These are phyloP conservation scores for Barnettozyma hawaiiensis DNA, from an alignment of 1,139 yeast species.

Conservation along the genomic window DNA sequence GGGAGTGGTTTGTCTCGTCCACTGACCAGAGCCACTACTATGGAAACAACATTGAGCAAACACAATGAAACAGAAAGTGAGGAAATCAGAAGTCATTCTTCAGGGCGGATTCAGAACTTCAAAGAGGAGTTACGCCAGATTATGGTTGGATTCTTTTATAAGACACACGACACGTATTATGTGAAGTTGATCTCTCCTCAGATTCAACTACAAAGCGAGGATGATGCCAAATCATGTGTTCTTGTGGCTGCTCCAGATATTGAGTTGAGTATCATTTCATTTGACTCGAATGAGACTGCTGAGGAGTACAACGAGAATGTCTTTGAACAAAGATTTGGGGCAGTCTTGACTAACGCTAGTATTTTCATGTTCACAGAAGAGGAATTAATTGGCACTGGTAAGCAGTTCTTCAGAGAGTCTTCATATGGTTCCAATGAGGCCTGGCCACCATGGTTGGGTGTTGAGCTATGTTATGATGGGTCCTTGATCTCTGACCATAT, in stretches of 20 bases:
- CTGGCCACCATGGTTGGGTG: conserved; percentile 87
- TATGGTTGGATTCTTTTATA: conserved; percentile 33
- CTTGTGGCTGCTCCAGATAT: conserved; percentile 67
- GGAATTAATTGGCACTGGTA: conserved; percentile 38
- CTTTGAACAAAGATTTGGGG: conserved; percentile 70
- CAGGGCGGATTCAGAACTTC: conserved; percentile 38
- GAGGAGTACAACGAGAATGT: conserved; percentile 44
- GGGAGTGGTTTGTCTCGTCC: conserved; percentile 12
- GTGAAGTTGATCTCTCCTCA: conserved; percentile 82
- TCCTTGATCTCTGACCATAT: conserved; percentile 50
- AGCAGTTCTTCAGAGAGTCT: conserved; percentile 37
- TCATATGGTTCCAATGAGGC: conserved; percentile 37
- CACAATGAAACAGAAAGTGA: conserved; percentile 3
- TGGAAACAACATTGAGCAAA: conserved; percentile 13
- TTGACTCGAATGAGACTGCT: conserved; percentile 40
- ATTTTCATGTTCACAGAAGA: conserved; percentile 58
- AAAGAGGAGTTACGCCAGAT: conserved; percentile 47
- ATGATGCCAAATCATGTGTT: conserved; percentile 59
- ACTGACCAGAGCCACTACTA: conserved; percentile 18
- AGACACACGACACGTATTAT: conserved; percentile 56
- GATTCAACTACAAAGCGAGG: conserved; percentile 68
- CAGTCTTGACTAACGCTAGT: conserved; percentile 62
- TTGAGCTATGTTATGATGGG: conserved; percentile 72
- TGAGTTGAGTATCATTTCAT: conserved; percentile 58
- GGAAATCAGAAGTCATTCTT: conserved; percentile 13